Evolutionary conservation across 257 asterid genomes (phyloP).

Genomic region (Solanum lignicaule): DNA sequence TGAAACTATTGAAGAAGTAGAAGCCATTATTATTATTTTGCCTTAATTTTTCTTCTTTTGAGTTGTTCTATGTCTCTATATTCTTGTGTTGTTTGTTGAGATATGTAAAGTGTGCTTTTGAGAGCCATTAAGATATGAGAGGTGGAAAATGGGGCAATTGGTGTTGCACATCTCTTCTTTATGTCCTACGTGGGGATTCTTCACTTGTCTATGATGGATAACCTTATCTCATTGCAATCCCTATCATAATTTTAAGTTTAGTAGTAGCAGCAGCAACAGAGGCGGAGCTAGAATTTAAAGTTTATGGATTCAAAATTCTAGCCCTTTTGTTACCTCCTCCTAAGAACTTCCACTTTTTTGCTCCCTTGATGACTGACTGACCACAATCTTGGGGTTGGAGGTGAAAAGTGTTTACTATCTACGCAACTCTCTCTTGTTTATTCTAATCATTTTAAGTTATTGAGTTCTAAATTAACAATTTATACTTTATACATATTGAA

Average conservation of each 20-base stretch:
- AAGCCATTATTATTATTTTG: conserved; percentile 38
- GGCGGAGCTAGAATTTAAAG: neutral
- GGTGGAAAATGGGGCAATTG: conserved; percentile 39
- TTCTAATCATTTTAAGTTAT: neutral
- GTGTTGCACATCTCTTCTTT: conserved; percentile 3
- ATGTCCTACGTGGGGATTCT: conserved; percentile 45
- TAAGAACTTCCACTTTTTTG: neutral
- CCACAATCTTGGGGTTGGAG: neutral
- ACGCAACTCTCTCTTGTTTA: neutral
- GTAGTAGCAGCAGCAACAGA: too few species aligned
- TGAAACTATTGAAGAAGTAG: conserved; percentile 58
- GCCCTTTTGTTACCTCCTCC: neutral
- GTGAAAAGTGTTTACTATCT: neutral
- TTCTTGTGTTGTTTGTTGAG: neutral
- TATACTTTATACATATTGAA: neutral
- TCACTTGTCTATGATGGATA: conserved; percentile 45
- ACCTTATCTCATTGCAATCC: conserved; percentile 23
- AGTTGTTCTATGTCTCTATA: neutral
- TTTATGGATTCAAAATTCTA: neutral
- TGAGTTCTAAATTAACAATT: neutral
- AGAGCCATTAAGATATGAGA: conserved; percentile 18
- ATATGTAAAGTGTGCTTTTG: conserved; percentile 1
- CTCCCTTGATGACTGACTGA: neutral
- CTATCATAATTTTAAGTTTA: neutral
- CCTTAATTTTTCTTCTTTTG: neutral